Evolutionary conservation across 352 stramenopile genomes (phyloP), one percentile per base, ranked within the genome.

Genomic region (Globisporangium middletonii): DNA sequence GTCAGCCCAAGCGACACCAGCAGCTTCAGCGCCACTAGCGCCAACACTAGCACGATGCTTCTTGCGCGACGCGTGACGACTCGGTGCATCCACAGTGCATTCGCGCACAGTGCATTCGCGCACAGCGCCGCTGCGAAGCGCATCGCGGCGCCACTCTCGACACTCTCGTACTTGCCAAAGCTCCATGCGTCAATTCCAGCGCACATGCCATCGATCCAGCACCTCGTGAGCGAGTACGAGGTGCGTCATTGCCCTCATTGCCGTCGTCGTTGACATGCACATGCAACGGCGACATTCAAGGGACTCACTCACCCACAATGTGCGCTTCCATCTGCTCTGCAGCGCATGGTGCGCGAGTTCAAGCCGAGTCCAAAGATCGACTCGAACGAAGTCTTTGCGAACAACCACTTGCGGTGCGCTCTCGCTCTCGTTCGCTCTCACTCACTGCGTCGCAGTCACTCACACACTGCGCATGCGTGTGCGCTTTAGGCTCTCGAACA

Each of bases 301-400:
- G 23, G 23, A 23, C 23, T 23, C 23, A 23, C 23, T 23, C 23
- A 23, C 23, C 23, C 23, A 23, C 23, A 23, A 23, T 23, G 23
- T 23, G 23, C 23, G 23, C 23, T 23, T 23, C 23, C 23, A 23
- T 23, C 23, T 23, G 23, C 23, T 23, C 23, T 23, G 23, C 43
- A 87, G 77, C 63, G 67, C 27, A 63, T 71, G n/a, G 70, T 76
- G 52, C 46, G 65, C 30, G 64, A 62, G 13, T 88, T 88, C 55
- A 38, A 52, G 37, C 75, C 77, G n/a, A 77, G 72, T 51, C 27
- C 58, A 6, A 67, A 53, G 18, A 65, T 70, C n/a, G 61, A 73
- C 46, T 70, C 69, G 16, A 79, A 86, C 45, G 78, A 86, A 30
- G 75, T 90, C 15, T 90, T 90, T 38, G 74, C 77, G 18, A 90